These are phyloP conservation scores for Posidonia oceanica DNA, from an alignment of 116 monocot genomes.

Conservation along the genomic window DNA sequence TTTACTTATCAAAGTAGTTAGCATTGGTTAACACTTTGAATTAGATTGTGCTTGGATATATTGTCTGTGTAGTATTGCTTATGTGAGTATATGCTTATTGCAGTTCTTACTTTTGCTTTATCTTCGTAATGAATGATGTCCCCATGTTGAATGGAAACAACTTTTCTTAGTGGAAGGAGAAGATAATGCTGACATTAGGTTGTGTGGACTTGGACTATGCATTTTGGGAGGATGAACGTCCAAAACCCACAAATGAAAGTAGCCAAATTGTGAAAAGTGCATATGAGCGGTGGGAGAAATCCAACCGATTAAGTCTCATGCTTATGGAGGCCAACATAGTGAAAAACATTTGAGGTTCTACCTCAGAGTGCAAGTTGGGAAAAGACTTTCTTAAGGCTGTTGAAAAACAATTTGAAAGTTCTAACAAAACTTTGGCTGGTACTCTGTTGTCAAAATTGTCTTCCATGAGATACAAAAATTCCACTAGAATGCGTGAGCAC, in stretches of 20 bases:
- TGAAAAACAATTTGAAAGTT: neutral
- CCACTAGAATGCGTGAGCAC: slow-evolving; percentile 9
- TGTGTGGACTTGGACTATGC: slow-evolving; percentile 11
- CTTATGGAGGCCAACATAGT: slow-evolving; percentile 1
- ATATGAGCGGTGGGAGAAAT: slow-evolving; percentile 9
- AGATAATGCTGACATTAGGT: neutral
- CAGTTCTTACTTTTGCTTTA: neutral
- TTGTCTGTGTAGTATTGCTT: neutral
- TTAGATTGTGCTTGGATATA: neutral
- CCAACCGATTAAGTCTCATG: slow-evolving; percentile 9
- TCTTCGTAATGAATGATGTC: neutral
- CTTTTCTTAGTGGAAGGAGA: slow-evolving; percentile 6
- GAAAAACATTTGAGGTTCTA: neutral
- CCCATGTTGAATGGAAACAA: slow-evolving; percentile 12
- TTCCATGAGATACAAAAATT: slow-evolving; percentile 12
- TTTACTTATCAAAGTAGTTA: neutral
- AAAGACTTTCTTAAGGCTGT: slow-evolving; percentile 1
- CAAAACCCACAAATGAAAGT: neutral
- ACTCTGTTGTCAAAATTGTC: slow-evolving; percentile 3
- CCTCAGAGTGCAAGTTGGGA: neutral
- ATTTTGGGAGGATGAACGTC: neutral
- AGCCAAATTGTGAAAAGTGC: neutral
- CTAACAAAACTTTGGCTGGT: slow-evolving; percentile 2
- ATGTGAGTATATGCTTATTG: neutral
- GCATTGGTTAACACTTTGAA: neutral